phyloP scores from a whole-genome alignment of 768 basidiomycete species.

The Cystofilobasidium capitatum region DNA sequence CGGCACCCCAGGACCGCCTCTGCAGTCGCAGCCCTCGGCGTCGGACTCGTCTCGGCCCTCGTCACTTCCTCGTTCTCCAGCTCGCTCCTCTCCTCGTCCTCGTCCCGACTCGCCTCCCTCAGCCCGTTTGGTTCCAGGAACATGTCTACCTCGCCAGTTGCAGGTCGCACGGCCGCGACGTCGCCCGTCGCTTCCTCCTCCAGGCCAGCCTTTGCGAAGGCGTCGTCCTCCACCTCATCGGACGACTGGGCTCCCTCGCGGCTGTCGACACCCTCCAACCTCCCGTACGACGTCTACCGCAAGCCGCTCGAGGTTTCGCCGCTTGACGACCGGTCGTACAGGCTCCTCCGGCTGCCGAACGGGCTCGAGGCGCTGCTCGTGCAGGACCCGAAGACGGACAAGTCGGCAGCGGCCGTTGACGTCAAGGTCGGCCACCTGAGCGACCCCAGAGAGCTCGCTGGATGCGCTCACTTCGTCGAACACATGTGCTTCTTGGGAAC shows the following conservation, averaged over 20 bases:
- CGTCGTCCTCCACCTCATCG: neutral
- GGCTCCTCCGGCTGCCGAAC: constrained; percentile 73
- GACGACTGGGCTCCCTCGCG: constrained; percentile 1
- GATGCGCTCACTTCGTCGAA: constrained; percentile 27
- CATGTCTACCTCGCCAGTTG: constrained; percentile 1
- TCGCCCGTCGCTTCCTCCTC: neutral
- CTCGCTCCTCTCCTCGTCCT: neutral
- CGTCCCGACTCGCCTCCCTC: neutral
- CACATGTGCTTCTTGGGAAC: constrained; percentile 27
- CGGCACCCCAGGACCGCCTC: neutral
- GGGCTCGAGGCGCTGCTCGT: constrained; percentile 78
- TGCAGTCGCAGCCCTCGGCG: constrained; percentile 1
- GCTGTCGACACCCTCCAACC: neutral
- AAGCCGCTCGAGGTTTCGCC: constrained; percentile 59
- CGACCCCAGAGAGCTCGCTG: constrained; percentile 50
- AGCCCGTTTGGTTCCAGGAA: neutral
- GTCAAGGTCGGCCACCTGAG: constrained; percentile 87
- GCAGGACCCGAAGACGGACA: constrained; percentile 77
- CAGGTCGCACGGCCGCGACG: neutral
- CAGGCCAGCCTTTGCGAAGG: neutral
- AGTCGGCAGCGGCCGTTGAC: constrained; percentile 86
- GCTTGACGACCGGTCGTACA: constrained; percentile 69
- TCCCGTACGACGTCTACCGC: constrained; percentile 41
- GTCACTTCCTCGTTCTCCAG: neutral
- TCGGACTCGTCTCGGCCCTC: constrained; percentile 10